A percentile compares a stretch with the other conserved stretches of the same genome.
Conservation (phyloP, 768 basidiomycete genomes). For the Calocera viscosa region DNA sequence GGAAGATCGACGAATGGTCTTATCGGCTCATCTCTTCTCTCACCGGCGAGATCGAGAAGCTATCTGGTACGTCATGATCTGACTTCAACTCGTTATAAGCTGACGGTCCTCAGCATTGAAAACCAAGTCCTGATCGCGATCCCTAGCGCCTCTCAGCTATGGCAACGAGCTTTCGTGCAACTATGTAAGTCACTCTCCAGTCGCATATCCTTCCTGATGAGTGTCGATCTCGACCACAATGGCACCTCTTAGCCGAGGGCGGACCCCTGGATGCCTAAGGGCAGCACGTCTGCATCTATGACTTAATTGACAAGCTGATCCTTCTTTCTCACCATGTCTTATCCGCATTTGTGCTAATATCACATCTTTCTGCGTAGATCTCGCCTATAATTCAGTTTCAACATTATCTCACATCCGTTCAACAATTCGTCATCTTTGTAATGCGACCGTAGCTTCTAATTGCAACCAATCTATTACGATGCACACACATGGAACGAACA, state of each 20-base stretch:
- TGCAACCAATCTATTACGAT: neutral
- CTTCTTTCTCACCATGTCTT: neutral
- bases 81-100: no score
- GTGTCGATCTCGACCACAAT: slow-evolving; percentile 8
- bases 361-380: neutral
- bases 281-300: neutral
- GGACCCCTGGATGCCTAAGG: neutral
- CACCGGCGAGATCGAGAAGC: no score
- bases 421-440: neutral
- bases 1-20: no score
- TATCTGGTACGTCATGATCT: no score
- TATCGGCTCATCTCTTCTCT: no score
- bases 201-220: neutral
- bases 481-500: neutral
- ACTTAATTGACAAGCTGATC: slow-evolving; percentile 8
- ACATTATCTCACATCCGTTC: neutral
- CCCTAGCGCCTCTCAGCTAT: no score
- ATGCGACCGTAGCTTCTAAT: neutral
- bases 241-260: slow-evolving; percentile 8
- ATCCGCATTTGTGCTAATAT: neutral
- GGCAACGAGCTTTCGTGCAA: neutral
- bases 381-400: neutral
- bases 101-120: no score
- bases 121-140: no score
- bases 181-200: neutral